These are phyloP conservation scores for Arthrocladium fulminans DNA, from an alignment of 2,329 filamentous ascomycete genomes.

Conservation along the genomic window DNA sequence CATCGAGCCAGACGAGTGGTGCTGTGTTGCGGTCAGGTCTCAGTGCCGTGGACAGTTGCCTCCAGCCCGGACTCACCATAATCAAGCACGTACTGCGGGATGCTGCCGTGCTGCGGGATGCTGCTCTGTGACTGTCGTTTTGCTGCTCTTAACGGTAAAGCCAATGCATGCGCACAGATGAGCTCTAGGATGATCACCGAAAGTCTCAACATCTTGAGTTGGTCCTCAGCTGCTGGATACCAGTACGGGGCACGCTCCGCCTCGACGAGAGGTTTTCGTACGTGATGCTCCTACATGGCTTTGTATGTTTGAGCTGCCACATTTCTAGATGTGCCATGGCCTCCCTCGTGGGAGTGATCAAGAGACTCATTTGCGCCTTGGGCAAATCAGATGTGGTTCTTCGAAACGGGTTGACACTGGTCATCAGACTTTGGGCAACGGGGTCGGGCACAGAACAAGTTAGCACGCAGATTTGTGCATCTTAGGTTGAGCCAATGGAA, in stretches of 20 bases:
- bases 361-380: background rate
- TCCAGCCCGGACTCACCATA: conserved; percentile 1
- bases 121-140: background rate
- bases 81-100: conserved; percentile 8
- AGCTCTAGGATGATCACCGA: background rate
- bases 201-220: background rate
- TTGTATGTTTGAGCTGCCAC: background rate
- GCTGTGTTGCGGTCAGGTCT: conserved; percentile 28
- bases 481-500: background rate
- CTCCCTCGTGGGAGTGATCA: background rate
- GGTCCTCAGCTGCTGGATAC: too few species aligned
- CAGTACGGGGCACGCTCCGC: too few species aligned
- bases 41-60: background rate
- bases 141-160: background rate
- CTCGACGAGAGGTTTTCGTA: too few species aligned
- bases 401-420: background rate
- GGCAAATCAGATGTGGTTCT: background rate
- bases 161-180: background rate
- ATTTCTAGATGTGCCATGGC: background rate
- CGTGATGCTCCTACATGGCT: too few species aligned
- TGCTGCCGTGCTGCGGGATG: background rate
- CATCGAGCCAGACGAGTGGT: conserved; percentile 44
- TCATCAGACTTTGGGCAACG: background rate
- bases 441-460: background rate
- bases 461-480: background rate